Base-by-base conservation (phyloP, 2,329 filamentous ascomycete genomes). In the Colletotrichum cordylinicola region DNA sequence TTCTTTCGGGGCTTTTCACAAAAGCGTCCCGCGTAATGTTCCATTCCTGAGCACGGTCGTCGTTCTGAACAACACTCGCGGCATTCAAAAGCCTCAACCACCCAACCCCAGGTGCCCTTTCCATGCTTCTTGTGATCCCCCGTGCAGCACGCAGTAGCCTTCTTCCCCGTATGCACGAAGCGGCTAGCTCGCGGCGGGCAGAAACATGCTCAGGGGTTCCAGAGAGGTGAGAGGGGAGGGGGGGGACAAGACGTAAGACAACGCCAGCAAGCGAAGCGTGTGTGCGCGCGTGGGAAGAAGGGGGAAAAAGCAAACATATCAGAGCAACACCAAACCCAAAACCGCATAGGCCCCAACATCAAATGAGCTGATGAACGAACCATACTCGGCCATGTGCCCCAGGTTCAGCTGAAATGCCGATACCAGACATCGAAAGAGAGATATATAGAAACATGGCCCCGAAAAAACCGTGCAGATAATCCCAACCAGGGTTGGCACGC, bases 301-400 rank as follows among this genome's bases (percentile, higher is more conserved):
- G 12, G 27, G 31, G 27, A 64, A 75, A 73, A 75, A 75, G 73
- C 62, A 75, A 75, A 60, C 31, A 67, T 67, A 29, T 64, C 33
- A 39, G 21, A 52, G 39, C 31, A 37, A 60, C 52, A 67, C 72
- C 72, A 62, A 39, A 6, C 69, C 72, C 48, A 56, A 70, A 64
- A 55, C 18, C 58, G 68, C 37, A 72, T 61, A 37, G 39, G 70
- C 52, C 33, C 62, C 27, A 68, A 24, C 56, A 27, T 60, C 43
- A 21, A n/a, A 72, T 64, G 56, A 72, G 62, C 56, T 68, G 73
- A 75, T 68, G 69, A 73, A 68, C 31, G 39, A 73, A 64, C 73
- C 73, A 52, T 68, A 31, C 35, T 37, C 72, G 66, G 58, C 37
- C 48, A 37, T n/a, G n/a, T 21, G 43, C 55, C 52, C 43, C 35